Evolutionary conservation across 345 rosid species (phyloP).

Genomic region (Linum lewisii): DNA sequence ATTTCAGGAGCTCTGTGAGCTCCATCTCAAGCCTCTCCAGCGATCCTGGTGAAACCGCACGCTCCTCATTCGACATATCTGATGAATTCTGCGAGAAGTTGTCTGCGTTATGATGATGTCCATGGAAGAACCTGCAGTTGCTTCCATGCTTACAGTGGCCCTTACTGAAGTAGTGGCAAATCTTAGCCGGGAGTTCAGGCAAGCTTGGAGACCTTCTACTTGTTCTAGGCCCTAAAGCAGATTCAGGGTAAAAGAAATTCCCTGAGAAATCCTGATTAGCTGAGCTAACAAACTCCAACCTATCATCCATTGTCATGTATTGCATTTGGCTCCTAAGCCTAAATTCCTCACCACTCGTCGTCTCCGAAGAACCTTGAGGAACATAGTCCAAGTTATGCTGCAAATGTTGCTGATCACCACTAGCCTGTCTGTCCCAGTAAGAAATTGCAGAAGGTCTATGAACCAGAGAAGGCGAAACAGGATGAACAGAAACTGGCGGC

Average conservation of each 20-base stretch:
- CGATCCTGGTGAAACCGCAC: constrained; percentile 46
- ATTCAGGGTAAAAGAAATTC: constrained; percentile 38
- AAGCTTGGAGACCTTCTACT: constrained; percentile 70
- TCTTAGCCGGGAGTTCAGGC: constrained; percentile 76
- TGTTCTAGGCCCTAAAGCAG: constrained; percentile 36
- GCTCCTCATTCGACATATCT: constrained; percentile 50
- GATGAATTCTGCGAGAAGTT: constrained; percentile 45
- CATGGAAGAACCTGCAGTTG: constrained; percentile 80
- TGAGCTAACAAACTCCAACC: constrained; percentile 29
- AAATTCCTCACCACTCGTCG: too few relatives aligned
- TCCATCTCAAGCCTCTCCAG: constrained; percentile 82
- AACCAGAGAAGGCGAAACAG: too few relatives aligned
- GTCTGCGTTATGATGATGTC: constrained; percentile 34
- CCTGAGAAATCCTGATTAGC: constrained; percentile 35
- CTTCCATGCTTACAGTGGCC: constrained; percentile 87
- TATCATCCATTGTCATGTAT: constrained; percentile 44
- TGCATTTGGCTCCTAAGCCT: constrained; percentile 34
- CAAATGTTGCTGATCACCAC: too few relatives aligned
- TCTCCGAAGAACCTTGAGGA: too few relatives aligned
- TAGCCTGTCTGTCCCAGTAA: too few relatives aligned
- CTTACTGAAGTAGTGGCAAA: constrained; percentile 78
- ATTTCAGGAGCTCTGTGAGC: constrained; percentile 65
- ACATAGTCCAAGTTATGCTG: constrained; percentile 27
- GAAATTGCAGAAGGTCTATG: too few relatives aligned
- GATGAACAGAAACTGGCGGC: too few relatives aligned